A percentile compares a stretch with the other conserved stretches of the same genome.
phyloP scores from a whole-genome alignment of 2,329 filamentous ascomycete species.

The Talaromyces sp. region DNA sequence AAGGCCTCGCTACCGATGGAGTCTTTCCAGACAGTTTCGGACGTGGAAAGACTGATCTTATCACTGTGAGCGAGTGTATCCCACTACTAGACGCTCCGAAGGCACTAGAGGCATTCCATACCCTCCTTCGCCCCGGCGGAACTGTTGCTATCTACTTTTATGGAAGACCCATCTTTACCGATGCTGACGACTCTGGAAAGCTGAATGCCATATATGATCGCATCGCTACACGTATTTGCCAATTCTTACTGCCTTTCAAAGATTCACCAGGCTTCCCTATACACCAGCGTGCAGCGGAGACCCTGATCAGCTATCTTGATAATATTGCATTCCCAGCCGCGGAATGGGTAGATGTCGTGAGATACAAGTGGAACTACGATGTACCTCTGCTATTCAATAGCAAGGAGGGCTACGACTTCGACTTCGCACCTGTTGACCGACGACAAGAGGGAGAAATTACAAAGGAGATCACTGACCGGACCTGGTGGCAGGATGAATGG shows the following conservation, averaged over 20 bases:
- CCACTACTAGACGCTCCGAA: neutral
- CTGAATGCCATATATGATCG: neutral
- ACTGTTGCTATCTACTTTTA: neutral
- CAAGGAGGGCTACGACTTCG: neutral
- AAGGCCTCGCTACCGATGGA: neutral
- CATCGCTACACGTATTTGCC: neutral
- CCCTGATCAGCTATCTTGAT: neutral
- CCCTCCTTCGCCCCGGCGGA: neutral
- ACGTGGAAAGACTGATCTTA: neutral
- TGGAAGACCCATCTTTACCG: neutral
- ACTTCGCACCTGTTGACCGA: neutral
- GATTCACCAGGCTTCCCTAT: too few species aligned
- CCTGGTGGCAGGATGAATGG: neutral
- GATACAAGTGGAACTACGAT: neutral
- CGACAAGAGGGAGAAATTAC: neutral
- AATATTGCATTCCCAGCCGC: neutral
- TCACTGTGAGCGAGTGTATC: neutral
- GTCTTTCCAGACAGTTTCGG: neutral
- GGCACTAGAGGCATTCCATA: neutral
- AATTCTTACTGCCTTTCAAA: neutral
- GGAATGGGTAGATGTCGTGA: neutral
- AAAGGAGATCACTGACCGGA: neutral
- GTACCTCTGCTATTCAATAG: neutral
- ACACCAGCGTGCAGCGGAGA: neutral
- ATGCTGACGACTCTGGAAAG: neutral